Conservation (phyloP, 1,139 yeast species). For the Yamadazyma songkhlaensis region DNA sequence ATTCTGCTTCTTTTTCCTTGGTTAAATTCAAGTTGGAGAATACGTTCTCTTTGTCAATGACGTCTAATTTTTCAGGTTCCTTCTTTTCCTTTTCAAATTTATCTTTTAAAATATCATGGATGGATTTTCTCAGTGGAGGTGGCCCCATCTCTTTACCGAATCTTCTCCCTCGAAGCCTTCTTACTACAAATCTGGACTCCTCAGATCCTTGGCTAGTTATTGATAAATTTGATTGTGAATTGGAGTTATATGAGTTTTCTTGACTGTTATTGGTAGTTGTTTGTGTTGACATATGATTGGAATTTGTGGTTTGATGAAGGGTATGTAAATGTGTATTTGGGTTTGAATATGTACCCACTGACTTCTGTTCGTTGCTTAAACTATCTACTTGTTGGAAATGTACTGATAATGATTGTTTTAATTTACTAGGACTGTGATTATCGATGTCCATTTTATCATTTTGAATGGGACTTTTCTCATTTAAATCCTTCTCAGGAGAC, state of each 20-base stretch:
- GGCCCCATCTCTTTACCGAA: conserved; percentile 40
- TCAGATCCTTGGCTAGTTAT: neutral
- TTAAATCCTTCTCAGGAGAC: neutral
- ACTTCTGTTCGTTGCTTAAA: neutral
- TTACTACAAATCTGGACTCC: conserved; percentile 8
- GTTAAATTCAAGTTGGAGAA: neutral
- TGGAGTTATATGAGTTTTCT: neutral
- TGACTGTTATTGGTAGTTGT: neutral
- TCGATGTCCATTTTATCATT: neutral
- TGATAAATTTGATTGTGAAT: neutral
- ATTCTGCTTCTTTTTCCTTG: conserved; percentile 22
- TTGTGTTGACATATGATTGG: conserved; percentile 1
- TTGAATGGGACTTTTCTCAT: neutral
- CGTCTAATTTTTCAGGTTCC: neutral
- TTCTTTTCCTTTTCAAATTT: neutral
- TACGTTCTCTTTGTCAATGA: neutral
- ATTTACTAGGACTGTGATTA: conserved; percentile 16
- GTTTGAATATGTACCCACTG: no score
- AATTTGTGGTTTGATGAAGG: neutral
- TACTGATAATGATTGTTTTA: conserved; percentile 32
- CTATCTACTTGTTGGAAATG: conserved; percentile 24
- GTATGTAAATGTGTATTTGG: no score
- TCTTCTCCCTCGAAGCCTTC: conserved; percentile 27
- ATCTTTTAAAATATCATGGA: conserved; percentile 15
- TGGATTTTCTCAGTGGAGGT: conserved; percentile 28